Evolutionary conservation across 352 stramenopile species (phyloP), one percentile per base, ranked within the genome.

Genomic region (Halophytophthora batemanensis): DNA sequence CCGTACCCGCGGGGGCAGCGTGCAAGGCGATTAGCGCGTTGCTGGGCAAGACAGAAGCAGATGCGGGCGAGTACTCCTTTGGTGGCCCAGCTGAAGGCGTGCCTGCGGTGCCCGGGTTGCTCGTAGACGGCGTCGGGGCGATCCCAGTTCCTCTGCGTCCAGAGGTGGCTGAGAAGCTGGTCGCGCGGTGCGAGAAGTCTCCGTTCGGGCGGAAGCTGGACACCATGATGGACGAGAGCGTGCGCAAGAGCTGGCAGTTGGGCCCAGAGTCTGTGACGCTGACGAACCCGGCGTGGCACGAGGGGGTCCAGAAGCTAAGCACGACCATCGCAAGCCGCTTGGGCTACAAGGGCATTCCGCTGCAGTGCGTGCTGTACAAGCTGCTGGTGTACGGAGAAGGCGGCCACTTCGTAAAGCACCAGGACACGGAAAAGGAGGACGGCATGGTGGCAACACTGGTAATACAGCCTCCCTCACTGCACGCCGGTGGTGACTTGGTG

Each of bases 371-470:
- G 50, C 40, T 72, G 13, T 70, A 74, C 66, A 77, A 77, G 56
- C 41, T 81, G 45, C 45, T 81, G 2, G 25, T 75, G 21, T 75
- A 76, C 45, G 70, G 69, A 21, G 35, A 38, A 25, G 66, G 60
- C 6, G 70, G 66, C 36, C 64, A 69, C 50, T 77, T 80, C 40
- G 23, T 58, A 7, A 44, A 28, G 13, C 66, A 77, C 53, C 56
- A 68, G 42, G 70, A 77, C 51, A 77, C 59, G 40, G 69, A 80
- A 54, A 77, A 80, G 49, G 63, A 74, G 31, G 21, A 44, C 28
- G 66, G 66, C n/a, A 77, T 77, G 66, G 77, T 80, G 37, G 70
- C 63, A 0, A 74, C 69, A 15, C 48, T 80, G 2, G 46, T 80
- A 25, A 41, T 80, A 7, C 40, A 74, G 44, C 56, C 77, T 10